Base-by-base conservation (phyloP, 805 yeast genomes). In the Pichia deserticola region DNA sequence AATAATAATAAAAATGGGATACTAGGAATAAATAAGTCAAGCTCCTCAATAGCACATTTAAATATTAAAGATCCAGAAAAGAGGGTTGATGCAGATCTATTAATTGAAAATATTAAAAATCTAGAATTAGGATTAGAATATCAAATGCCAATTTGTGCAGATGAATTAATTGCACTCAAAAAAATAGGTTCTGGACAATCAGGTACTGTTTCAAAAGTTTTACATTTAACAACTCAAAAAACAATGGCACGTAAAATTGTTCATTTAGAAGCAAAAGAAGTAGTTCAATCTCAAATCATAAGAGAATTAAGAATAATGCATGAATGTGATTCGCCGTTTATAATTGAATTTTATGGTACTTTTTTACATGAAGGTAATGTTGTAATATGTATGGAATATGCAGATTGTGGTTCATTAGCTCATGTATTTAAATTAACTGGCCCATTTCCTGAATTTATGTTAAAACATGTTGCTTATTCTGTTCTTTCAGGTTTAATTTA, bases 401-500 rank as follows among this genome's bases (percentile, higher is more conserved):
- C 92, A 79, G 96, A 92, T 66, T 87, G 97, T 66, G 92, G 96
- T 0, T 89, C 97, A 0, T 72, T 92, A 36, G 98, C 93, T 63
- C 81, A 86, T 53, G 83, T 92, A 28, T 69, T 83, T 53, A 75
- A 76, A 49, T 64, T 73, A 5, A 67, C 75, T 41, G 89, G 89
- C 5, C 80, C 82, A 11, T 72, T 86, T 36, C 84, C 86, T 3
- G 85, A 84, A 54, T 69, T 72, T 46, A 82, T 88, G 48, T 71
- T 92, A 28, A 82, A 84, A 45, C 85, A 84, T 59, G 79, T 90
- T 30, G 80, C 93, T 9, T 82, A 70, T 54, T 81, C 88, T 7
- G 90, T 93, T 0, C 70, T 90, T 11, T 79, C 82, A 30, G 98
- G 98, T 0, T 73, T 92, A 50, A 77, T 79, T 36, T 93, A 90